phyloP scores from a whole-genome alignment of 495 filamentous ascomycete genomes.

The Apiosordaria backusii region DNA sequence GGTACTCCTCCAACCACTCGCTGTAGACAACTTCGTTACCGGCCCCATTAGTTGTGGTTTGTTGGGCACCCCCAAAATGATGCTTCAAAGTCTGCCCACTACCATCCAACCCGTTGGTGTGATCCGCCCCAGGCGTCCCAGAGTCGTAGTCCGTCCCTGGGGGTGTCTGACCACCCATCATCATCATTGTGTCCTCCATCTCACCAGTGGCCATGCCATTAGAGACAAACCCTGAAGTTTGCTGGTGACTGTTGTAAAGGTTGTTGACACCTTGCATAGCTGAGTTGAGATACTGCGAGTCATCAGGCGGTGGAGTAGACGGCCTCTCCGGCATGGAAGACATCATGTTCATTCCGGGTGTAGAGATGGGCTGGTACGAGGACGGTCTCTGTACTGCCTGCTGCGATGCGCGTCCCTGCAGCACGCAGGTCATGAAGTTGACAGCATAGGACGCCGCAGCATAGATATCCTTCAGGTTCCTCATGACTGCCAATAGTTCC shows the following conservation, averaged over 20 bases:
- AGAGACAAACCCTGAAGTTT: not conserved
- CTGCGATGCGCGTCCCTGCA: not conserved
- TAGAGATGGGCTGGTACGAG: not conserved
- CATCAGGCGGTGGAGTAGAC: conserved; percentile 44
- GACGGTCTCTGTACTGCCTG: not conserved
- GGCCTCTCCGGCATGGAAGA: conserved; percentile 20
- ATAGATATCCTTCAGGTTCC: conserved; percentile 76
- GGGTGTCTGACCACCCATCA: conserved; percentile 26
- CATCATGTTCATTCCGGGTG: not conserved
- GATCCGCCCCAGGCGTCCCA: not conserved
- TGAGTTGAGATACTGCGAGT: conserved; percentile 32
- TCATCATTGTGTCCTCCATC: not conserved
- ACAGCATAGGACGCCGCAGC: conserved; percentile 82
- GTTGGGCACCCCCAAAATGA: not conserved
- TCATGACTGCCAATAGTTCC: conserved; percentile 81
- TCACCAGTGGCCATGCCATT: not conserved
- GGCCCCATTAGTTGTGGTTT: not conserved
- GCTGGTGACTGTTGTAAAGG: not conserved
- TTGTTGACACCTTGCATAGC: conserved; percentile 16
- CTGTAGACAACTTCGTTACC: not conserved
- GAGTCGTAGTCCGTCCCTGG: conserved; percentile 27
- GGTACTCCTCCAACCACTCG: not conserved
- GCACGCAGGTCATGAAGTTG: conserved; percentile 58
- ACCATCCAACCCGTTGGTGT: not conserved
- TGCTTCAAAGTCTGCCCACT: not conserved